Evolutionary conservation across 73 alveolate species (phyloP).

Genomic region (Durusdinium trenchii): DNA sequence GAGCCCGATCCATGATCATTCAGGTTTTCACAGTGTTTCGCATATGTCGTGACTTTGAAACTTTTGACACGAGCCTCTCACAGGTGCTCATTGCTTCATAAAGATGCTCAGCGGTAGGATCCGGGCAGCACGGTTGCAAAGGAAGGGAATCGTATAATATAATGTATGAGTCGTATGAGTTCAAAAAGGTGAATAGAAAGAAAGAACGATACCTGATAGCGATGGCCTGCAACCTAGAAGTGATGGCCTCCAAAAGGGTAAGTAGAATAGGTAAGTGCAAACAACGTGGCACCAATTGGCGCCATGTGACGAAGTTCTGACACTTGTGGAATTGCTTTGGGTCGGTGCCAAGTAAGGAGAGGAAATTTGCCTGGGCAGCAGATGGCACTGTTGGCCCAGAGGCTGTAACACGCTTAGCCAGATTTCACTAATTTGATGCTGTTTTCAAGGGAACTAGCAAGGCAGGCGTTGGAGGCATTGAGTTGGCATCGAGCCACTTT

Average conservation of each 20-base stretch:
- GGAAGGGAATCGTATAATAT: too few relatives aligned
- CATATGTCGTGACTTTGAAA: background rate
- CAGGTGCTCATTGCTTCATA: conserved; percentile 80
- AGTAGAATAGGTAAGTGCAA: too few relatives aligned
- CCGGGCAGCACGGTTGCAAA: background rate
- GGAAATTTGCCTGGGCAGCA: conserved; percentile 76
- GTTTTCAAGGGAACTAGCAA: too few relatives aligned
- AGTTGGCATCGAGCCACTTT: background rate
- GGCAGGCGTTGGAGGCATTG: background rate
- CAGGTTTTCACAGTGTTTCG: background rate
- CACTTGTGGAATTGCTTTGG: too few relatives aligned
- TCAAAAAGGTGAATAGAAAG: too few relatives aligned
- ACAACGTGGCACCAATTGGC: too few relatives aligned
- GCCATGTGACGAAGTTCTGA: too few relatives aligned
- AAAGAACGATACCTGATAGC: too few relatives aligned
- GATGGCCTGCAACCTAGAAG: too few relatives aligned
- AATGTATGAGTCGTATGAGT: too few relatives aligned
- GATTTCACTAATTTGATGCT: background rate
- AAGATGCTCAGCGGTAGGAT: conserved; percentile 82
- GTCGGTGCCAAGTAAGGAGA: conserved; percentile 15
- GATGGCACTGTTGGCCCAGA: conserved; percentile 57
- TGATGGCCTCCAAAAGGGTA: too few relatives aligned
- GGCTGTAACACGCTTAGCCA: background rate
- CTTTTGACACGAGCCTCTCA: background rate
- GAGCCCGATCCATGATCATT: conserved; percentile 93